These are phyloP conservation scores for Trichoderma koningiopsis DNA, from an alignment of 2,329 filamentous ascomycete genomes.

Conservation along the genomic window DNA sequence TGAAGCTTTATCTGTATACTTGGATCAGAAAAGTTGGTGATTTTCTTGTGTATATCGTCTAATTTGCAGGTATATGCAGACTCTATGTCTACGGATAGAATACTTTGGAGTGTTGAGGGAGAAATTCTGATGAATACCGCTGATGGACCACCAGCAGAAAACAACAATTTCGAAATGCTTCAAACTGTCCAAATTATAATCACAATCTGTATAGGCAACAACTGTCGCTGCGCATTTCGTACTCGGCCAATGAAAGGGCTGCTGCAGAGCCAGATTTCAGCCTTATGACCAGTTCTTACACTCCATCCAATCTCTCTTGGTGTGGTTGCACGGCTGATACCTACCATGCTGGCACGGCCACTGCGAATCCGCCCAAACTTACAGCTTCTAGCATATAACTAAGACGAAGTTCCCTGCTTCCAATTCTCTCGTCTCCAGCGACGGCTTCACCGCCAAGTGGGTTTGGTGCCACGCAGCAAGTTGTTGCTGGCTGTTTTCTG, in stretches of 20 bases:
- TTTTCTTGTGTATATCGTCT: not conserved
- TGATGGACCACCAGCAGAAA: not conserved
- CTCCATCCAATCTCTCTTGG: not conserved
- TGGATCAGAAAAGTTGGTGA: not conserved
- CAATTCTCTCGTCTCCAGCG: not conserved
- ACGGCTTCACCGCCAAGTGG: constrained; percentile 19
- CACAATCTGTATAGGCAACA: too few relatives aligned
- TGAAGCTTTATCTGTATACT: not conserved
- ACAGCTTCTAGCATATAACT: not conserved
- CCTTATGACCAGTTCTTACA: not conserved
- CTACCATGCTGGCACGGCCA: not conserved
- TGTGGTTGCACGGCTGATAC: not conserved
- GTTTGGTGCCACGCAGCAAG: not conserved
- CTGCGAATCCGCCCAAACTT: not conserved
- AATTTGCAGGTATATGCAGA: not conserved
- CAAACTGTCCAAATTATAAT: not conserved
- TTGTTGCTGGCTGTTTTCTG: not conserved
- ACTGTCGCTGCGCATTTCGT: too few relatives aligned
- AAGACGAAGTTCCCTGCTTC: not conserved
- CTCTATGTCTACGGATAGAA: not conserved
- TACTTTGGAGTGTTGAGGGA: not conserved
- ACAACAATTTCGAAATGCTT: not conserved
- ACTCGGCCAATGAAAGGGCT: not conserved
- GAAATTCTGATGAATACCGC: not conserved
- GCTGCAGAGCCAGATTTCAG: not conserved